phyloP scores from a whole-genome alignment of 1,284 basidiomycete genomes.

The Ganoderma leucocontextum region DNA sequence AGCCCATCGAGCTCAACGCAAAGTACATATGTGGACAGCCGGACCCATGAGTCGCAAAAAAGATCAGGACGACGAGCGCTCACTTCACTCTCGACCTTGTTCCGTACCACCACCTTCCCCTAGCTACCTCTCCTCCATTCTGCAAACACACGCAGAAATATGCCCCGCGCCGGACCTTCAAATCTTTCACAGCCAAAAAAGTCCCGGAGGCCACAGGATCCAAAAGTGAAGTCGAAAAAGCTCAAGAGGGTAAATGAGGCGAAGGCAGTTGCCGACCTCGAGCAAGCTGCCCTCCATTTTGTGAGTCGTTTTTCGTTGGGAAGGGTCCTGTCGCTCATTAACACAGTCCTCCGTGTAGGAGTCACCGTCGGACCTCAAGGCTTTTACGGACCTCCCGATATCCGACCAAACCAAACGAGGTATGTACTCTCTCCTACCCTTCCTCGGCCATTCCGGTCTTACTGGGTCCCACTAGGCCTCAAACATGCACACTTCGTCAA shows the following conservation, averaged over 20 bases:
- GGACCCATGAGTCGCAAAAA: background rate
- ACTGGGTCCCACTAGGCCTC: slow-evolving; percentile 58
- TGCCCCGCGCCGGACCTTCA: slow-evolving; percentile 44
- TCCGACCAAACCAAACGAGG: slow-evolving; percentile 50
- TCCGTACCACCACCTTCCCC: background rate
- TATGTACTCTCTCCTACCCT: background rate
- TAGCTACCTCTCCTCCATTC: background rate
- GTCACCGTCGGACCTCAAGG: slow-evolving; percentile 52
- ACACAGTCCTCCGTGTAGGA: slow-evolving; percentile 49
- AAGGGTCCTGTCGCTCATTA: slow-evolving; percentile 27
- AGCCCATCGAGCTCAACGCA: no score
- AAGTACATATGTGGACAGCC: background rate
- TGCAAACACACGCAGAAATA: slow-evolving; percentile 8
- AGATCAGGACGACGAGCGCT: background rate
- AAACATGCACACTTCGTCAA: slow-evolving; percentile 84
- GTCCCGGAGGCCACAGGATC: slow-evolving; percentile 27
- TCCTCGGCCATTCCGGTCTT: background rate
- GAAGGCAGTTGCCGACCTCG: slow-evolving; percentile 62
- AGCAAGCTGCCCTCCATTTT: slow-evolving; percentile 61
- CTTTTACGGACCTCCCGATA: slow-evolving; percentile 75
- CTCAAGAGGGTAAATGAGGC: slow-evolving; percentile 58
- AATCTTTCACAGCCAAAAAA: slow-evolving; percentile 31
- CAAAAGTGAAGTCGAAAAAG: slow-evolving; percentile 43
- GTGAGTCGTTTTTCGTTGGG: slow-evolving; percentile 50
- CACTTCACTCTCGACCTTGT: background rate